Base-by-base conservation (phyloP, 2,329 filamentous ascomycete species). In the Ascochyta clinopodiicola region DNA sequence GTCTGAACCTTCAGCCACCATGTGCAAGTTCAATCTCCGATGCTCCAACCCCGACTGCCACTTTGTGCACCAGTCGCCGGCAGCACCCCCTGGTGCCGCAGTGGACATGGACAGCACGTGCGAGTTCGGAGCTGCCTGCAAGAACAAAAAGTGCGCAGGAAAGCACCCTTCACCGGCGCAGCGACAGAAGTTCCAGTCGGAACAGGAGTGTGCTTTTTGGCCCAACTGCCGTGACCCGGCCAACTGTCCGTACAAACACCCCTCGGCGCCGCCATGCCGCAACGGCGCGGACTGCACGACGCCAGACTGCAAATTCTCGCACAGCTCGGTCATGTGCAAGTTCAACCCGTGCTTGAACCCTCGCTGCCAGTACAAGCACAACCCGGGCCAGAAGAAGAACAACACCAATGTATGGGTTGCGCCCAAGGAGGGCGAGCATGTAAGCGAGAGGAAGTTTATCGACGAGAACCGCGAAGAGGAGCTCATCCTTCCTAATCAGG, bases 51-150 rank as follows among this genome's bases (percentile, higher is more conserved):
- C 86, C 64, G 91, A 96, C 59, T 99, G 95, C 79, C 89, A 88
- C 63, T 99, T 92, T 74, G 95, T 92, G 17, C 95, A 99, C 71
- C 94, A 97, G 78, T 96, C 93, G 15, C 92, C 95, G 2, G 92
- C 90, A 2, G 93, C 94, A 29, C 89, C 91, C 3, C 88, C 89
- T 2, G 90, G 89, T 25, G 85, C 84, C 2, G 83, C 87, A 0
- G 82, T 98, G 54, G 95, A 98, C 74, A 83, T 93, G 63, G 85
- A 82, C 55, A 92, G 96, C 68, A 82, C 84, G 17, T 99, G 95
- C 79, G 84, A 84, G 17, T 98, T 90, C 67, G 94, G 92, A 19
- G 92, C 87, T 2, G 92, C 92, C 8, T 99, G 95, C 86, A 96
- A 95, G 79, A 99, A 98, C 81, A 84, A 86, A 69, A 98, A 98